These are phyloP conservation scores for Firmiana major DNA, from an alignment of 345 rosid species.

Conservation along the genomic window DNA sequence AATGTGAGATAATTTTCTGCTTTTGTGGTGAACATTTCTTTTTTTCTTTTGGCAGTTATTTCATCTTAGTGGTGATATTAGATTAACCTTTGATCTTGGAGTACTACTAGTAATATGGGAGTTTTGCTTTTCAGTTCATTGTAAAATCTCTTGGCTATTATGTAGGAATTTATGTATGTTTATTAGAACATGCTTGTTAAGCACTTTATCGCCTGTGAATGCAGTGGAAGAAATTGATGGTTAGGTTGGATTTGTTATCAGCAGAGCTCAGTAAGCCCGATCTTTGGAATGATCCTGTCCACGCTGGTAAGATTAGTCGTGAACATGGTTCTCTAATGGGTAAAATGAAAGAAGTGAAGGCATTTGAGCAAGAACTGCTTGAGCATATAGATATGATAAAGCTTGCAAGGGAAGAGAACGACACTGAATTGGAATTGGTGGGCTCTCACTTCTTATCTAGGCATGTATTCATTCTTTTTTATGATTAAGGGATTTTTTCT, in stretches of 20 bases:
- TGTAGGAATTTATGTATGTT: background rate
- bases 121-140: background rate
- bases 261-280: slow-evolving; percentile 63
- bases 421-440: slow-evolving; percentile 90
- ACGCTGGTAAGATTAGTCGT: slow-evolving; percentile 83
- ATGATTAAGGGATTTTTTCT: slow-evolving; percentile 10
- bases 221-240: slow-evolving; percentile 79
- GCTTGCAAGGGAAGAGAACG: slow-evolving; percentile 86
- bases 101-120: background rate
- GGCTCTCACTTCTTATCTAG: slow-evolving; percentile 61
- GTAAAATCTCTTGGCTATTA: background rate
- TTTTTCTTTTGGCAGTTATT: background rate
- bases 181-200: background rate
- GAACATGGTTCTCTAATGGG: slow-evolving; percentile 77
- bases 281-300: slow-evolving; percentile 85
- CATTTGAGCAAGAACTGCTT: slow-evolving; percentile 73
- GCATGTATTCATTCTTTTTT: slow-evolving; percentile 50
- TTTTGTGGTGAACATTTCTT: background rate
- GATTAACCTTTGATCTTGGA: background rate
- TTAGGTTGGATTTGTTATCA: slow-evolving; percentile 60
- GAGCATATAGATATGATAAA: slow-evolving; percentile 96
- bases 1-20: background rate
- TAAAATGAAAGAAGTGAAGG: slow-evolving; percentile 69
- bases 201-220: slow-evolving; percentile 19
- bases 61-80: background rate